Conservation (phyloP, 352 stramenopile species). For the Phytophthora hibernalis region DNA sequence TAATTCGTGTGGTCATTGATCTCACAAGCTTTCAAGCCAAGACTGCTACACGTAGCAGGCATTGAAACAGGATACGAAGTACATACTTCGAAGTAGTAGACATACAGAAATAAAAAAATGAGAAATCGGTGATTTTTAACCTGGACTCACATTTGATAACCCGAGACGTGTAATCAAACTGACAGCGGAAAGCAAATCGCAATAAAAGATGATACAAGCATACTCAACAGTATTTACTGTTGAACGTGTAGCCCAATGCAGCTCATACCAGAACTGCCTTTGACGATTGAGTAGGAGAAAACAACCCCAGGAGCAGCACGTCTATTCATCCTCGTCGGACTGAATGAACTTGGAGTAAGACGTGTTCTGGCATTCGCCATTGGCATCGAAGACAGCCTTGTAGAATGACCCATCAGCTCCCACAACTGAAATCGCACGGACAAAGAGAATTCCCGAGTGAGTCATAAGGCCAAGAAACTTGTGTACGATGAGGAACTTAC, state of each 20-base stretch:
- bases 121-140: slow-evolving; percentile 15
- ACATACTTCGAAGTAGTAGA: too few species aligned
- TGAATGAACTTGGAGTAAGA: slow-evolving; percentile 93
- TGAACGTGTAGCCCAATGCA: slow-evolving; percentile 21
- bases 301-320: slow-evolving; percentile 6
- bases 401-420: slow-evolving; percentile 90
- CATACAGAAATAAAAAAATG: slow-evolving; percentile 11
- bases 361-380: slow-evolving; percentile 89
- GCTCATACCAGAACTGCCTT: slow-evolving; percentile 25
- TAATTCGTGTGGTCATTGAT: slow-evolving; percentile 31
- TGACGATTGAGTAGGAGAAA: slow-evolving; percentile 19
- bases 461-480: not conserved
- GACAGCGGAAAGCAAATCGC: slow-evolving; percentile 25
- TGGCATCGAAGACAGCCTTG: slow-evolving; percentile 89
- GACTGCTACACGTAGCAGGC: too few species aligned
- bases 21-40: not conserved
- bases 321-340: slow-evolving; percentile 88
- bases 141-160: slow-evolving; percentile 37
- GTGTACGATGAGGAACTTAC: slow-evolving; percentile 40
- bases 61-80: not conserved
- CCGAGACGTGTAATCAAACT: slow-evolving; percentile 33
- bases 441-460: slow-evolving; percentile 1
- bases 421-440: slow-evolving; percentile 61
- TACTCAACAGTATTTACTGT: slow-evolving; percentile 28
- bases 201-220: slow-evolving; percentile 55